Conservation (phyloP, 2,329 filamentous ascomycete species). For the Colletotrichum costaricense region DNA sequence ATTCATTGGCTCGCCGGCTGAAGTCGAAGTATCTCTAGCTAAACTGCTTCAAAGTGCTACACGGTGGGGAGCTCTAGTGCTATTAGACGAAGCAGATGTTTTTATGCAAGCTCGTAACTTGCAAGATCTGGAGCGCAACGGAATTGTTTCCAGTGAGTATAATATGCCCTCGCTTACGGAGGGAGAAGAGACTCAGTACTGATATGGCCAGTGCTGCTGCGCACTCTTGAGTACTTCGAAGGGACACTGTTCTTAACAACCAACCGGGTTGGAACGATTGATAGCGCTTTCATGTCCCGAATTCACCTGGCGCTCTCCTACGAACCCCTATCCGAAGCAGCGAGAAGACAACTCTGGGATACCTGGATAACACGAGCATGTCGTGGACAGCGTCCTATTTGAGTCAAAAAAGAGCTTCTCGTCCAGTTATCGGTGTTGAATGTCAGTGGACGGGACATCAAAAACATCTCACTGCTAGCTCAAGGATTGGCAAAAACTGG, state of each 20-base stretch:
- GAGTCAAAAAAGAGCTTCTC: too few species aligned
- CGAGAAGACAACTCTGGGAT: too few species aligned
- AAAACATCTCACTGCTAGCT: too few species aligned
- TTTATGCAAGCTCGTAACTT: conserved; percentile 23
- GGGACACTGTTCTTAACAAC: conserved; percentile 62
- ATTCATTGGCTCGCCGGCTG: conserved; percentile 1
- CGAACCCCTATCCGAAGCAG: too few species aligned
- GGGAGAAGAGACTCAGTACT: background rate
- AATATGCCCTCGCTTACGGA: too few species aligned
- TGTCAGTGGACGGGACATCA: too few species aligned
- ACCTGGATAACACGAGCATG: too few species aligned
- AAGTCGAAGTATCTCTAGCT: conserved; percentile 40
- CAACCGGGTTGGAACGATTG: conserved; percentile 50
- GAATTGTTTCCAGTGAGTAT: conserved; percentile 4
- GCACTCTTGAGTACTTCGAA: conserved; percentile 62
- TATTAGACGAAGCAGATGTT: conserved; percentile 45
- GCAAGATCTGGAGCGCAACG: conserved; percentile 12
- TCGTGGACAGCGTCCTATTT: too few species aligned
- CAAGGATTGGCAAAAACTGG: too few species aligned
- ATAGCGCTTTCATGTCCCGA: conserved; percentile 53
- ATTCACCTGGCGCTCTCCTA: conserved; percentile 46
- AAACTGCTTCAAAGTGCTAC: conserved; percentile 32
- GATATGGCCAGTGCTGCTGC: conserved; percentile 50
- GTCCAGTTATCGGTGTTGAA: too few species aligned
- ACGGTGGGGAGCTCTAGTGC: conserved; percentile 42